These are phyloP conservation scores for Triticum monococcum DNA, from an alignment of 176 grass and related monocot genomes.

Conservation along the genomic window DNA sequence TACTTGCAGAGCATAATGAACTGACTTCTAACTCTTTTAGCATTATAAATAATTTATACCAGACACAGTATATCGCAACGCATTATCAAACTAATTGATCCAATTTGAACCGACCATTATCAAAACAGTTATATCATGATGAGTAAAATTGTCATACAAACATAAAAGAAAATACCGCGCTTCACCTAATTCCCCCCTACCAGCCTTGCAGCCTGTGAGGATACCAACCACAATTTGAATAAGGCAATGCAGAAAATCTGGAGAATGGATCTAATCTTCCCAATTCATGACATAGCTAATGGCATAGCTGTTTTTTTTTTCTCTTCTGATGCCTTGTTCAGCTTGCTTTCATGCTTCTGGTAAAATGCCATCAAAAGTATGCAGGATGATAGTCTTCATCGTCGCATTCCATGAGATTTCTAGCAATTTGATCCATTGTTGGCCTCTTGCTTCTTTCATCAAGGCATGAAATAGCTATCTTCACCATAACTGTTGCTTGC, in stretches of 20 bases:
- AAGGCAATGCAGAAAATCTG: not conserved
- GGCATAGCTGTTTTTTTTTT: not conserved
- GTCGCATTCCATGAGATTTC: conserved; percentile 34
- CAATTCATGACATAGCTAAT: conserved; percentile 13
- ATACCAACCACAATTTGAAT: not conserved
- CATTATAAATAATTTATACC: not conserved
- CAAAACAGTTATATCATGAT: not conserved
- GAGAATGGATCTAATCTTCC: conserved; percentile 1
- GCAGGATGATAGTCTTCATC: conserved; percentile 49
- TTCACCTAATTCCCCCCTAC: not conserved
- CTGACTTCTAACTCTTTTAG: not conserved
- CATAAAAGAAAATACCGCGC: not conserved
- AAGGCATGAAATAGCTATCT: conserved; percentile 54
- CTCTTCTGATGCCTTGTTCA: conserved; percentile 1
- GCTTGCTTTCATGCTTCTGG: not conserved
- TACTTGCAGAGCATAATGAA: not conserved
- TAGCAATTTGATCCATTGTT: conserved; percentile 54
- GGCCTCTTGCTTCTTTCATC: conserved; percentile 67
- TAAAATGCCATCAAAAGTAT: conserved; percentile 25
- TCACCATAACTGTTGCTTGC: conserved; percentile 58
- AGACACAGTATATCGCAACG: not conserved
- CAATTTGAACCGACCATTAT: too few relatives aligned
- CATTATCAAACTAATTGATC: too few relatives aligned
- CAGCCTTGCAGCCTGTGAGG: not conserved
- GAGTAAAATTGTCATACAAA: not conserved